Evolutionary conservation across 345 rosid genomes (phyloP), one percentile per base, ranked within the genome.

Genomic region (Citrus trifoliata): DNA sequence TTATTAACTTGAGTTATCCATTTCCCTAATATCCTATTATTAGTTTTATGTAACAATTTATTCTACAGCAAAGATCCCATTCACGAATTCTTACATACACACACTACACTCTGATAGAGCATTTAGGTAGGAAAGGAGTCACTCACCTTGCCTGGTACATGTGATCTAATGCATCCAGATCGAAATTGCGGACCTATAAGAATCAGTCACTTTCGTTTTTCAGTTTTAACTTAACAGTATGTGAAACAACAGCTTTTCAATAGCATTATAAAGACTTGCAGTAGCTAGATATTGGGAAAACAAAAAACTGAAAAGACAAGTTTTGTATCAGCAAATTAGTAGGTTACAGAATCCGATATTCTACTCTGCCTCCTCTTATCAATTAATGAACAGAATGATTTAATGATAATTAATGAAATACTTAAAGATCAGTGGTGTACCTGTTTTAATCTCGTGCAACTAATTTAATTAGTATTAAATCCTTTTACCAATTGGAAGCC

Each of bases 131-230:
- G 14, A 68, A 70, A 56, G 25, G 28, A 8, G 28, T 63, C 38
- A 71, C 13, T 79, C 53, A 94, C 98, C 99, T 92, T 75, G 91
- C 92, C 82, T 93, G 88, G 71, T 96, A 96, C 98, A 96, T 96
- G 51, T 81, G 97, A 86, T 93, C 85, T 88, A 96, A 87, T 67
- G 87, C 87, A 58, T 88, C 90, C 48, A 81, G 81, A 77, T 94
- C 92, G 79, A 92, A 88, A 88, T 84, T 89, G 53, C 98, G 98
- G 48, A 94, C 98, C 99, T 94, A 86, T 81, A 85, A 72, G 81
- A 28, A 63, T 38, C 56, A 76, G 63, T 60, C 56, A 63, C 14
- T 62, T 70, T 72, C 12, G n/a, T 3, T 51, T 76, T 22, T 22
- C 58, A 80, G 63, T 61, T 77, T 69, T 42, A 78, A 30, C 71